Conservation (phyloP, 306 rosid species). For the Geum urbanum region DNA sequence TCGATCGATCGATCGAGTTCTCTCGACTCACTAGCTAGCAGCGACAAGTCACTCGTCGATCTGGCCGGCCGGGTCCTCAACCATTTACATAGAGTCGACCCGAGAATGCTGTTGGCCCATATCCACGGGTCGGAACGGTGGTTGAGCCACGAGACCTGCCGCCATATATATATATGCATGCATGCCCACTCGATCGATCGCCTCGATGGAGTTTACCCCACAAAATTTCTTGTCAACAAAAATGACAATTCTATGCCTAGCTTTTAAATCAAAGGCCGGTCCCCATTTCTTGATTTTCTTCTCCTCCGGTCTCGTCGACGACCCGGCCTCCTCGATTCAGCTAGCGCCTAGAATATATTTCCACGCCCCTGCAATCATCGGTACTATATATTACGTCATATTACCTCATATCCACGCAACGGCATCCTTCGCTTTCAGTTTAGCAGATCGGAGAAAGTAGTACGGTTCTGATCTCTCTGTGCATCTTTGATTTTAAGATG, state of each 20-base stretch:
- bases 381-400: neutral
- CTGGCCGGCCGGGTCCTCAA: constrained; percentile 23
- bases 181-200: no score
- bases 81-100: constrained; percentile 11
- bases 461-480: no score
- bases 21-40: no score
- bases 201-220: constrained; percentile 45
- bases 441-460: no score
- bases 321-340: no score
- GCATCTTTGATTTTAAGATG: no score
- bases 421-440: no score
- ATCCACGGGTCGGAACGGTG: constrained; percentile 23
- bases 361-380: neutral
- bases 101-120: constrained; percentile 12
- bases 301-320: neutral
- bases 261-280: constrained; percentile 6
- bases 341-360: neutral
- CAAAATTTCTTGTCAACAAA: constrained; percentile 13
- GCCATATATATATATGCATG: neutral
- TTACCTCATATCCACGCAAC: neutral
- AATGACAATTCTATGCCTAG: constrained; percentile 18
- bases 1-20: no score
- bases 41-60: no score
- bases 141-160: constrained; percentile 31
- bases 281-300: neutral